Base-by-base conservation (phyloP, 2,329 filamentous ascomycete genomes). In the Amesomyces nigricolor region DNA sequence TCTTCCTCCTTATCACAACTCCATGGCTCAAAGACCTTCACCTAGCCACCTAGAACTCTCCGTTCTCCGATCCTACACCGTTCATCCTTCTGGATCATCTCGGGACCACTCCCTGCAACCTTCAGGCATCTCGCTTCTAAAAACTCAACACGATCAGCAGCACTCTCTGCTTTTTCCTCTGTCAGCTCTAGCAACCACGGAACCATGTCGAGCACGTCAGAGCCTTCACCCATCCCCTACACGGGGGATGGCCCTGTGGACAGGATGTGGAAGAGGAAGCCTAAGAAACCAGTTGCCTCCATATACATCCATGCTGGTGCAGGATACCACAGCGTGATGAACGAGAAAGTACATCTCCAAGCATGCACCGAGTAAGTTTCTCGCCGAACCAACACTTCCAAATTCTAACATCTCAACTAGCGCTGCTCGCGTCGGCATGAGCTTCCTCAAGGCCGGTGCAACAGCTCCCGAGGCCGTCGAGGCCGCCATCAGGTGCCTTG, bases 291-390 rank as follows among this genome's bases (percentile, higher is more conserved):
- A 3, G 57, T 63, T 39, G 63, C 73, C 55, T 91, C 90, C 57
- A 92, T 99, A 51, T 97, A 96, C 70, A 86, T 99, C 44, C 94
- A 99, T 71, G 94, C 92, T 38, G 94, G 94, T 35, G 94, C 94
- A 14, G 94, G 94, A 4, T 99, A 89, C 65, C 94, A 99, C 70
- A 96, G 91, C 67, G 76, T 82, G 22, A 82, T 88, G 58, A 97
- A 97, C 67, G 91, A 99, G 69, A 77, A 79, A 54, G 78, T 88
- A 38, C 94, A 99, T 67, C 80, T 99, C 9, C 78, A 86, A 65
- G 91, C 91, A 42, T 97, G 94, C 71, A 86, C 87, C 66, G 86
- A 92, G 92, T 96, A 77, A 72, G 89, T 76, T 29, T 14, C 32
- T 40, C 5, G 11, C 22, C 26, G 10, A 16, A 4, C 19, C 3